Evolutionary conservation across 106 monocot genomes (phyloP).

Genomic region (Dioscorea alata): DNA sequence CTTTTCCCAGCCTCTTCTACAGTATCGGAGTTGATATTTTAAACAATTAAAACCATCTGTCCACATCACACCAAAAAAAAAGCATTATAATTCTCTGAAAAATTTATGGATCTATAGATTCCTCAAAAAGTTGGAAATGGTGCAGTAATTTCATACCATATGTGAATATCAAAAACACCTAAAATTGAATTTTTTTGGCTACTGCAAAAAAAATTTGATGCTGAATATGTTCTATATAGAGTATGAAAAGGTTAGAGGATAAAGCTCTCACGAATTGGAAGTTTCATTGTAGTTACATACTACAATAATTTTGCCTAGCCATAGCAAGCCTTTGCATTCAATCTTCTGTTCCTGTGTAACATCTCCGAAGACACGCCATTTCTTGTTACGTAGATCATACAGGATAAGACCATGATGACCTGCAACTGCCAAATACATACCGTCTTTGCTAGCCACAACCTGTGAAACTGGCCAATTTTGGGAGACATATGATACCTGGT

Average conservation of each 20-base stretch:
- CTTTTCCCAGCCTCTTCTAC: too few species aligned
- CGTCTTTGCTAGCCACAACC: slow-evolving; percentile 93
- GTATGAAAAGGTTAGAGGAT: not conserved
- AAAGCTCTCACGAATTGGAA: slow-evolving; percentile 63
- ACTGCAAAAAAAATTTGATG: too few species aligned
- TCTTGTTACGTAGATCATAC: slow-evolving; percentile 87
- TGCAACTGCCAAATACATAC: slow-evolving; percentile 88
- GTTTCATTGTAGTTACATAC: slow-evolving; percentile 89
- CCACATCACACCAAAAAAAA: too few species aligned
- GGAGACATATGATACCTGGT: slow-evolving; percentile 91
- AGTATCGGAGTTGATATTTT: too few species aligned
- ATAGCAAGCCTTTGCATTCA: slow-evolving; percentile 91
- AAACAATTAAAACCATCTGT: too few species aligned
- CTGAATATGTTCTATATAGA: too few species aligned
- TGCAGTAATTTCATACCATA: too few species aligned
- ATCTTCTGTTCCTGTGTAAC: slow-evolving; percentile 96
- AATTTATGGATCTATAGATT: too few species aligned
- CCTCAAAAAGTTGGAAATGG: too few species aligned
- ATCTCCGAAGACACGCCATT: slow-evolving; percentile 97
- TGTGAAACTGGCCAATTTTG: slow-evolving; percentile 98
- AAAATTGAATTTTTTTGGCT: too few species aligned
- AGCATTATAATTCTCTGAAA: too few species aligned
- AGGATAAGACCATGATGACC: slow-evolving; percentile 87
- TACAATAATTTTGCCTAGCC: slow-evolving; percentile 93
- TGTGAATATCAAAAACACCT: too few species aligned